Base-by-base conservation (phyloP, 306 rosid genomes). In the Quercus engelmannii region DNA sequence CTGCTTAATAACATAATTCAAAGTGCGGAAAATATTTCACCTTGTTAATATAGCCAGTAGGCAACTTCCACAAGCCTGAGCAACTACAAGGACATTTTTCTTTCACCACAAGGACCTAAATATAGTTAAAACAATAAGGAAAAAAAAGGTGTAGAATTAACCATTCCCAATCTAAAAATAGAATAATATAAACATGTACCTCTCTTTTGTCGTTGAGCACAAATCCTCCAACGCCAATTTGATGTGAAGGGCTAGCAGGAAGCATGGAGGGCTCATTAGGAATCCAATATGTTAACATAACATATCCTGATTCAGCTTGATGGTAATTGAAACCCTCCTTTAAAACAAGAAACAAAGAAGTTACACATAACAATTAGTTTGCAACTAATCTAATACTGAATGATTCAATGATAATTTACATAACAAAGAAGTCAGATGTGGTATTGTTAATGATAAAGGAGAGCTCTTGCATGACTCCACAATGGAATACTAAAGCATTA, bases 281-380 rank as follows among this genome's bases (percentile, higher is more conserved):
- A 69, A 88, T 80, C 89, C 87, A 88, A 58, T 68, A 59, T n/a
- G 83, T 78, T 23, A 88, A 49, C 85, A 88, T 85, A n/a, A 80
- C 84, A 61, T 83, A 85, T 61, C 87, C 89, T 25, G 87, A 79
- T 67, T 88, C 87, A 67, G 86, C 89, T 76, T 85, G 89, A 68
- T 85, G 87, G 69, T 71, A 85, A 76, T 78, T 76, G 74, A 88
- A 88, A n/a, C 89, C 91, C 74, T 83, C 87, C 91, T 88, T 71
- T 82, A 49, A 51, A 11, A 31, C 56, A 75, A 21, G 20, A 75
- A 58, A 31, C 61, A 26, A 5, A 54, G 4, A 5, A 7, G 26
- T 35, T 8, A 11, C 7, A 30, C 28, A 35, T 19, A 1, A 68
- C 13, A 31, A 18, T 18, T 19, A n/a, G 2, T 23, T 41, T 70